Evolutionary conservation across 83 land plant species (phyloP), one percentile per base, ranked within the genome.

Genomic region (Picea mariana): DNA sequence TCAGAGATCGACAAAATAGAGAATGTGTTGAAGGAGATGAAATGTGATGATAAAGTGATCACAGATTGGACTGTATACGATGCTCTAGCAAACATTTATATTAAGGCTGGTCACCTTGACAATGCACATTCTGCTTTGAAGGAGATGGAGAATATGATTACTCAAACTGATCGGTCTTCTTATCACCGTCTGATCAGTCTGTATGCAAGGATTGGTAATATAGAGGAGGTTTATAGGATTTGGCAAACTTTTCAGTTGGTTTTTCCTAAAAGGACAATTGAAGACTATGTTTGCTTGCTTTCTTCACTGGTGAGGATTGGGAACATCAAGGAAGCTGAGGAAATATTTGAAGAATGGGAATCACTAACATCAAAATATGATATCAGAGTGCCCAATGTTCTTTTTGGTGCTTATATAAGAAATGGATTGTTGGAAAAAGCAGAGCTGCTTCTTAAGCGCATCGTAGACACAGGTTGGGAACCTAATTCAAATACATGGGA

Each of bases 121-220:
- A 78, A 84, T 76, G 84, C 88, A 16, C 83, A 67, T 67, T 12
- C 66, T 84, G 31, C 90, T 72, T 21, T 86, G 12, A 87, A 85
- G 31, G 87, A 88, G 69, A 31, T 84, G 18, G 90, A 82, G 31
- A 82, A 84, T 26, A 81, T 79, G 31, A 82, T 87, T 26, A 67
- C 88, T 1, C 87, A 85, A 73, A 77, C 87, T 60, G 89, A 88
- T 31, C 87, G 86, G 86, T 85, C 83, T 52, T 84, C 90, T 0
- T 90, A 92, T 83, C 88, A 92, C 65, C 79, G 88, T 66, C 94
- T 90, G 16, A 80, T 92, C 52, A 86, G 87, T 59, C 81, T 90
- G 16, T 62, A 88, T 79, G 86, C 87, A 12, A 85, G 89, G 40
- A 23, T 92, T 52, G 92, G 88, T 58, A 82, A 88, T 64, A 90